Base-by-base conservation (phyloP, 2,329 filamentous ascomycete species). In the Sporothrix brunneoviolacea region DNA sequence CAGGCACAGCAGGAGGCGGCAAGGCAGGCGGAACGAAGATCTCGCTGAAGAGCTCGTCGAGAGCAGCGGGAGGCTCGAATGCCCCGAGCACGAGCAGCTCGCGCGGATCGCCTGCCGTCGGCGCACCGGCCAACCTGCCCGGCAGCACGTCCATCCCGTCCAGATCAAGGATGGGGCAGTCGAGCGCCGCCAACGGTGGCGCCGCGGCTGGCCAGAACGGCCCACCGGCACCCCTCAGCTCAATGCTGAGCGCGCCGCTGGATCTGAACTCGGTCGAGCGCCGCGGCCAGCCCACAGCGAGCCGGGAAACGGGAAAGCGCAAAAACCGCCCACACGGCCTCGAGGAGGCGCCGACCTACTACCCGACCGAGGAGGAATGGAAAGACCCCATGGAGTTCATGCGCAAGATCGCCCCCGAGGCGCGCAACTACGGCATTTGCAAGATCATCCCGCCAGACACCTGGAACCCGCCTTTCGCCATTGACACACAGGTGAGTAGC, bases 381-480 rank as follows among this genome's bases (percentile, higher is more conserved):
- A 88, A 85, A 62, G 91, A 98, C 61, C 93, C 93, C 0, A 83
- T 95, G 63, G 86, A 87, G 60, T 98, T 96, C 63, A 91, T 98
- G 60, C 84, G 84, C 64, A 96, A 91, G 68, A 96, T 98, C 59
- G 76, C 84, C 1, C 83, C 88, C 1, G 90, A 96, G 65, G 93
- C 88, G 21, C 80, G 77, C 58, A 82, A 91, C 61, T 97, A 87
- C 68, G 93, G 93, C 45, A 87, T 98, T 48, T 91, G 90, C 77
- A 95, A 96, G 69, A 88, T 98, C 55, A 87, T 98, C 51, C 93
- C 93, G 5, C 93, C 93, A 1, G 88, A 93, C 56, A 83, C 78
- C 30, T 98, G 93, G 93, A 91, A 94, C 62, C 93, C 93, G 8
- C 78, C 89, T 15, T 97, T 98, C 66, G 91, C 91, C 38, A 94